Conservation (phyloP, 1,284 basidiomycete genomes). For the Butyriboletus appendiculatus region DNA sequence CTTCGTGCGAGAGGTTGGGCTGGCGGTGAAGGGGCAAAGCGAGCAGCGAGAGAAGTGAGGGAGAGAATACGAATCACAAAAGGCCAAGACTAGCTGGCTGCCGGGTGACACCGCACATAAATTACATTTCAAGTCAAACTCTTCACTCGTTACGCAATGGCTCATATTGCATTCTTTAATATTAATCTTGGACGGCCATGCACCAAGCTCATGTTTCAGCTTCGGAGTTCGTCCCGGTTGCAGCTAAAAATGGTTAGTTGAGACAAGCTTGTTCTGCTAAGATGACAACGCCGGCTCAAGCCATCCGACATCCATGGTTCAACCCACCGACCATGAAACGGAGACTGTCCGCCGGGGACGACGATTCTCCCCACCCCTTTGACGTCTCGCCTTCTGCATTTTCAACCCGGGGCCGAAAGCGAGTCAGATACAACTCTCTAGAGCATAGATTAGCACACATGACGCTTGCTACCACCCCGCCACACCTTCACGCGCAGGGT, state of each 20-base stretch:
- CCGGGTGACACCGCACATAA: not conserved
- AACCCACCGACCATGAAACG: constrained; percentile 49
- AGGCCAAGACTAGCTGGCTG: constrained; percentile 5
- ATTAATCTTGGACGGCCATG: not conserved
- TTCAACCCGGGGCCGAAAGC: constrained; percentile 41
- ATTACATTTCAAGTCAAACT: constrained; percentile 15
- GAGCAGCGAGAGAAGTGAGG: constrained; percentile 65
- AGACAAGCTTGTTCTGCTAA: not conserved
- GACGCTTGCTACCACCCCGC: constrained; percentile 23
- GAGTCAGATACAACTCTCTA: constrained; percentile 49
- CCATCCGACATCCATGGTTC: constrained; percentile 59
- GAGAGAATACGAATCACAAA: constrained; percentile 41
- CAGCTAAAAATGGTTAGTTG: constrained; percentile 3
- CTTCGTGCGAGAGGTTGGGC: constrained; percentile 75
- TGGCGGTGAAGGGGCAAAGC: constrained; percentile 63
- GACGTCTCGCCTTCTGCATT: constrained; percentile 10
- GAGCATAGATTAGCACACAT: constrained; percentile 61
- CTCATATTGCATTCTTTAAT: too few relatives aligned
- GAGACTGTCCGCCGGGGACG: constrained; percentile 36
- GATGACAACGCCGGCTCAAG: constrained; percentile 36
- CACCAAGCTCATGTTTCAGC: not conserved
- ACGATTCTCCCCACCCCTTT: constrained; percentile 5
- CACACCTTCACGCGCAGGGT: constrained; percentile 11
- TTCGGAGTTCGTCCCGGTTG: not conserved
- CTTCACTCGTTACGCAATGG: not conserved